Evolutionary conservation across 2,329 filamentous ascomycete genomes (phyloP), one percentile per base, ranked within the genome.

Genomic region (Trichoderma polysporum): DNA sequence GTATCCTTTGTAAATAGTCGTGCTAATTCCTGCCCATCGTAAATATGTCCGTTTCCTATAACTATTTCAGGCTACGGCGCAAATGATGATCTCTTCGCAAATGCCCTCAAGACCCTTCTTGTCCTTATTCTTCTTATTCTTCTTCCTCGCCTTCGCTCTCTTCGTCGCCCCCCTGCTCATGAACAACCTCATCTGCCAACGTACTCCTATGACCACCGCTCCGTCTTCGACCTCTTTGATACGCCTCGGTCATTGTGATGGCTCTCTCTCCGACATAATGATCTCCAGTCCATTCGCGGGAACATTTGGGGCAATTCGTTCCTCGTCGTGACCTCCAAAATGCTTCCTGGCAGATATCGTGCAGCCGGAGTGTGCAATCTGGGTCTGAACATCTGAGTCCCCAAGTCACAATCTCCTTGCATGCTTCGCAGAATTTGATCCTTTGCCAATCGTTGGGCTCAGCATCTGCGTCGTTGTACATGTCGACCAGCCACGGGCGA

Each of bases 381-480:
- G 85, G 79, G 68, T 91, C 85, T 2, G 83, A 77, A 78, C 94
- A 97, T 64, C 94, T 86, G 82, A 93, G 86, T 0, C 94, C 93
- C 70, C 91, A 81, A 0, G 94, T 99, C 47, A 98, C 87, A 69
- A 98, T 90, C 70, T 97, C 93, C 77, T 88, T 91, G 78, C 95
- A 99, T 0, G 92, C 93, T 74, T 91, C 87, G 76, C 95, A 99
- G 69, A 89, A 88, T 79, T 95, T 97, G 76, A 99, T 91, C 69
- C 88, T 88, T 75, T 92, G 86, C 83, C 86, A 88, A 37, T 87
- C 87, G n/a, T 80, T 79, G 1, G 81, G 79, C 10, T 87, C 87
- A 1, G 83, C 82, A 10, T 87, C 85, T 0, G 84, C 80, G 65
- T 96, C 91, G 75, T 99, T 98, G 78, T 97, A 99, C 31, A 90